Evolutionary conservation across 83 land plant species (phyloP), one percentile per base, ranked within the genome.

Genomic region (Larix sibirica): DNA sequence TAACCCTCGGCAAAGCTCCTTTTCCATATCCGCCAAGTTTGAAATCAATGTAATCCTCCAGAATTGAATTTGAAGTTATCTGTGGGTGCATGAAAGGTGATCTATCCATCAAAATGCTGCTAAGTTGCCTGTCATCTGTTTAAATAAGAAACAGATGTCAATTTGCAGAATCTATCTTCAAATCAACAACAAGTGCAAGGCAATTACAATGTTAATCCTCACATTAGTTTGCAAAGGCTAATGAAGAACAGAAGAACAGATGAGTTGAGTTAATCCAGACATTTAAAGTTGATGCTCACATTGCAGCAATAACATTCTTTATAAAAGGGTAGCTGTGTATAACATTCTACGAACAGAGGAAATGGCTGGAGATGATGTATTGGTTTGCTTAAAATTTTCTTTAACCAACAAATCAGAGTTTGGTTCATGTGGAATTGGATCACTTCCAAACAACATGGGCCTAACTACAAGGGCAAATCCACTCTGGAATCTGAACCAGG

Each of bases 1-100:
- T 24, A 31, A 54, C 26, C 80, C 80, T 47, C n/a, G 61, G 20
- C 26, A 7, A 77, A 24, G 61, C 14, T 77, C 80, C 36, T 14
- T 77, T 33, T 21, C 80, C 80, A 77, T 77, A 40, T 6, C 79
- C 33, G n/a, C 79, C 79, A 50, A 76, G 60, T 50, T 54, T 76
- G 17, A 76, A 76, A n/a, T 76, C 31, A 33, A 28, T 36, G 74
- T 33, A 18, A 42, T 42, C 42, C 31, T 69, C 74, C 44, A 69
- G 42, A 31, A 69, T 42, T 69, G 74, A 69, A 16, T 42, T 69
- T 69, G 74, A 69, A 36, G 36, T 31, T 31, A 69, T 33, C 17
- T 24, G 21, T 47, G 60, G 31, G 31, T 50, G 79, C 56, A 76
- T 76, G 17, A 76, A 54, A 20, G 59, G 23, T 6, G 79, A 76